These are phyloP conservation scores for Suillus fuscotomentosus DNA, from an alignment of 768 basidiomycete species.

Conservation along the genomic window DNA sequence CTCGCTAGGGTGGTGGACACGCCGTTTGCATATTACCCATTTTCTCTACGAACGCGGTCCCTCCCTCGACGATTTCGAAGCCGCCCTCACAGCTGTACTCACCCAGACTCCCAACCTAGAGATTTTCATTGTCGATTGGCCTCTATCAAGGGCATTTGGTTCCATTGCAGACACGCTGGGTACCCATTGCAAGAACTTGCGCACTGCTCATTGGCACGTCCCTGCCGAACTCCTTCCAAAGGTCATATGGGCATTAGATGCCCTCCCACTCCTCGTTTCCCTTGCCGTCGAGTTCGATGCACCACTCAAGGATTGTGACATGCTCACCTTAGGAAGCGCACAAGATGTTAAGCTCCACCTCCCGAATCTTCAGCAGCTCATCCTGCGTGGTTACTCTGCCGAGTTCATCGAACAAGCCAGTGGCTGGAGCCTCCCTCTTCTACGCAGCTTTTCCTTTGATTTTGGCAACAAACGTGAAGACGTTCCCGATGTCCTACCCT, in stretches of 20 bases:
- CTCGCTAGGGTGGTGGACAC: constrained; percentile 68
- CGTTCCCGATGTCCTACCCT: constrained; percentile 56
- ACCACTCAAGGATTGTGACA: constrained; percentile 36
- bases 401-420: constrained; percentile 70
- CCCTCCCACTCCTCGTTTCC: constrained; percentile 55
- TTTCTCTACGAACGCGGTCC: constrained; percentile 41
- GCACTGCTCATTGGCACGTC: constrained; percentile 61
- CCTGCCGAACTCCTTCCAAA: constrained; percentile 55
- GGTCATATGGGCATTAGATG: constrained; percentile 70
- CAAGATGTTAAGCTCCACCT: constrained; percentile 52
- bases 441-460: constrained; percentile 58
- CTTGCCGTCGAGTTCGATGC: constrained; percentile 52
- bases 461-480: constrained; percentile 36
- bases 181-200: constrained; percentile 49
- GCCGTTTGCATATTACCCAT: constrained; percentile 66
- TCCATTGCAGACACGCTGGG: constrained; percentile 64
- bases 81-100: constrained; percentile 57
- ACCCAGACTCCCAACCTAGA: constrained; percentile 70
- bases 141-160: constrained; percentile 58
- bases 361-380: constrained; percentile 59
- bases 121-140: constrained; percentile 68
- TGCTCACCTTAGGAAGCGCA: constrained; percentile 59
- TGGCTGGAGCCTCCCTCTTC: constrained; percentile 64
- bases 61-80: constrained; percentile 49
- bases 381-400: constrained; percentile 55